Evolutionary conservation across 345 rosid genomes (phyloP), one percentile per base, ranked within the genome.

Genomic region (Diplotaxis tenuifolia): DNA sequence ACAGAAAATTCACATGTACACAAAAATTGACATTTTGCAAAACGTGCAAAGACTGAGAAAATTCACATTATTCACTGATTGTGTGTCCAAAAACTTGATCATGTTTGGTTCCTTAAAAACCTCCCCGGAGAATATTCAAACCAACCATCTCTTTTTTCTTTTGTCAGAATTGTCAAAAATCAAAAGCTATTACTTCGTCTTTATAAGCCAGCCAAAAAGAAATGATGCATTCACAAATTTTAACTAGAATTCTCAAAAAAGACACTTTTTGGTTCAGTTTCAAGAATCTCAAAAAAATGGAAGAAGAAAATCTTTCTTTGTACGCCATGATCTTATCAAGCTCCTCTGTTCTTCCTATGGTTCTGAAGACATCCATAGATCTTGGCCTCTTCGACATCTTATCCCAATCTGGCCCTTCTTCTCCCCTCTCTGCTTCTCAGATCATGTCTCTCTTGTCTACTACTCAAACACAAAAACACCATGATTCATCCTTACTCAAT

Each of bases 301-400:
- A 78, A 67, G 81, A 78, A 78, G 22, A 78, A 36, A 18, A 72
- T 53, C 12, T 29, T 7, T 28, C 73, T 4, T 66, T 60, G 59
- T 72, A 78, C 10, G 81, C 77, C 0, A 78, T 72, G 59, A 40
- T 40, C 19, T 6, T 78, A 42, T 72, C 72, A 0, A 78, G 70
- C 45, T 72, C 77, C 25, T 66, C 74, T 66, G 74, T 61, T 61
- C 81, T 78, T 72, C 70, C 81, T 9, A 72, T 72, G 81, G 74
- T 78, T 52, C 28, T 78, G 1, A 78, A 72, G 29, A 60, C 77
- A 67, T 61, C 81, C 1, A 67, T 71, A 38, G 77, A 78, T 60
- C 74, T 72, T 61, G 65, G 54, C 9, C 29, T 72, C 59, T 66
- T 78, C 65, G 77, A 72, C 50, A 78, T 78, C 4, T 20, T 78